Percentiles rank a stretch among this genome's conserved stretches.
These are phyloP conservation scores for Fusarium sp. DNA, from an alignment of 2,329 filamentous ascomycete genomes.

Conservation along the genomic window DNA sequence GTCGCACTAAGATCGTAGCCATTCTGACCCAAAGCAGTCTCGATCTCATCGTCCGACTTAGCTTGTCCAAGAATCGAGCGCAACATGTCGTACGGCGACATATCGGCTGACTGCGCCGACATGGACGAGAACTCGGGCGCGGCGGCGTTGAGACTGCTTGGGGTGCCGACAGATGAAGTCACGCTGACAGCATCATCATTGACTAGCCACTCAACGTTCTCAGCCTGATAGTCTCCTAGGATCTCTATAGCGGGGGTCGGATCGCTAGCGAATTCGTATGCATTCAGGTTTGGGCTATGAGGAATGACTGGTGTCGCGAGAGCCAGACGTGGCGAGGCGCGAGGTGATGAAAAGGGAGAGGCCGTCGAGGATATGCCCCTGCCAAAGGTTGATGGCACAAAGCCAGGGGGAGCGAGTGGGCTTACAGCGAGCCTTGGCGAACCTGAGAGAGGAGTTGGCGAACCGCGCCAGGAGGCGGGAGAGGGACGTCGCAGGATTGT, in stretches of 20 bases:
- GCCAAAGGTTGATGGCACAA: conserved; percentile 77
- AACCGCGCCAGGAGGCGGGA: conserved; percentile 90
- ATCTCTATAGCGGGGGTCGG: conserved; percentile 82
- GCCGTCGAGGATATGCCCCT: conserved; percentile 80
- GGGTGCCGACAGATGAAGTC: conserved; percentile 74
- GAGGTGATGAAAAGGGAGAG: conserved; percentile 93
- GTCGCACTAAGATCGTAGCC: conserved; percentile 94
- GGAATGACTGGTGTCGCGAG: conserved; percentile 91
- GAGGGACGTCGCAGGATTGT: conserved; percentile 90
- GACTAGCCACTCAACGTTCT: conserved; percentile 97
- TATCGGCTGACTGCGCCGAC: conserved; percentile 77
- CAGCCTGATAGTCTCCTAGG: conserved; percentile 89
- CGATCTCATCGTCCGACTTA: conserved; percentile 92
- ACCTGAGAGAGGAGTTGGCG: conserved; percentile 80
- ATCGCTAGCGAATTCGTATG: conserved; percentile 91
- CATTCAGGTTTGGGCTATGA: conserved; percentile 91
- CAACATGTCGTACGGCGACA: conserved; percentile 98
- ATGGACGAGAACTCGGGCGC: conserved; percentile 78
- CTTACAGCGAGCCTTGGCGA: conserved; percentile 84
- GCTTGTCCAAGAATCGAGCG: conserved; percentile 92
- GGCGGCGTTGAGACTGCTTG: conserved; percentile 78
- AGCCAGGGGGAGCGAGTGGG: conserved; percentile 84
- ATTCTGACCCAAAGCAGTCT: conserved; percentile 86
- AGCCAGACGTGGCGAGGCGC: conserved; percentile 89
- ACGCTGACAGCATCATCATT: conserved; percentile 86